Percentiles rank a stretch among this genome's conserved stretches.
These are phyloP conservation scores for Poa pratensis DNA, from an alignment of 176 grass and related monocot genomes.

Conservation along the genomic window DNA sequence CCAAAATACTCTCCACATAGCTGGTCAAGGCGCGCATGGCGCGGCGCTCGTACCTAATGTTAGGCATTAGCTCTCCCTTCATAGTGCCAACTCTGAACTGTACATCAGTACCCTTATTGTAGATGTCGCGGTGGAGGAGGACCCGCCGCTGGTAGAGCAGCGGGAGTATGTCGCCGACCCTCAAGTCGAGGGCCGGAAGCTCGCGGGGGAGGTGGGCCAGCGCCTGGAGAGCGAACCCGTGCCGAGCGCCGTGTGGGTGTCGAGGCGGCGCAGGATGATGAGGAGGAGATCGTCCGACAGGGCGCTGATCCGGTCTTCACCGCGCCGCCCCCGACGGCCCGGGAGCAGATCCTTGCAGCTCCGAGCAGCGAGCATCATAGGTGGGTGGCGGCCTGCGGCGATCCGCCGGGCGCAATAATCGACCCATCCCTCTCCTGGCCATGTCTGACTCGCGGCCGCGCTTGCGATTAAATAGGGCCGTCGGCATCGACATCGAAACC, in stretches of 20 bases:
- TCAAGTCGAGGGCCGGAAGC: background rate
- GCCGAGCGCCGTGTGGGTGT: background rate
- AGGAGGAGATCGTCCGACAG: background rate
- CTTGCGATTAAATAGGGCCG: background rate
- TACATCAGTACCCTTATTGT: background rate
- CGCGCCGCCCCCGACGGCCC: background rate
- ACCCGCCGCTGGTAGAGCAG: background rate
- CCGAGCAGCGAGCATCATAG: background rate
- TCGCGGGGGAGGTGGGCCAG: background rate
- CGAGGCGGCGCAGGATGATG: background rate
- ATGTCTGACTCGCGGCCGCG: background rate
- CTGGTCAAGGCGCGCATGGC: background rate
- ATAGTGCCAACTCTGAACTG: background rate
- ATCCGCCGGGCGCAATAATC: background rate
- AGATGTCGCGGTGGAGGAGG: background rate
- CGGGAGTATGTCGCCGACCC: constrained; percentile 1
- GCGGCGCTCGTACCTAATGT: background rate
- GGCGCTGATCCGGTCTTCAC: background rate
- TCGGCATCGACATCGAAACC: background rate
- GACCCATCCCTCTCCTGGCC: background rate
- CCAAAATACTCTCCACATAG: background rate
- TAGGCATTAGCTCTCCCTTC: background rate
- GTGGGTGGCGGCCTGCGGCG: background rate
- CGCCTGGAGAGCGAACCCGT: background rate
- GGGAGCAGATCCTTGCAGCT: background rate